Base-by-base conservation (phyloP, 2,329 filamentous ascomycete species). In the Penicillium sp. region DNA sequence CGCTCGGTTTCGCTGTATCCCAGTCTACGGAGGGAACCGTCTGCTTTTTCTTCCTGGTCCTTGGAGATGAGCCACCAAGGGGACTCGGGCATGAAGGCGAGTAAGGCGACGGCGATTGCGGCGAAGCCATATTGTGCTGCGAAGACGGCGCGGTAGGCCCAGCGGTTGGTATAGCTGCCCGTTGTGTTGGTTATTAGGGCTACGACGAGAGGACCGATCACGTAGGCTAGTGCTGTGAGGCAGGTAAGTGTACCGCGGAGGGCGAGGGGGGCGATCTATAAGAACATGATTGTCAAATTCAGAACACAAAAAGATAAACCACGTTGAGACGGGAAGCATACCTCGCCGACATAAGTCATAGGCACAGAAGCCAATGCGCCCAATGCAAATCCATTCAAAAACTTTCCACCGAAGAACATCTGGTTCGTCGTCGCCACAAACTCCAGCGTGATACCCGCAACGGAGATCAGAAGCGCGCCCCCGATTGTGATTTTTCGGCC, bases 81-180 rank as follows among this genome's bases (percentile, higher is more conserved):
- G 5, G 58, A 60, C 43, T 60, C 58, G 27, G 58, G 58, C 58
- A 60, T 60, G 27, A 60, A 60, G 4, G 35, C 13, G 19, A 60
- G 49, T 9, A 74, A 37, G 55, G 68, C 47, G 0, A 72, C 37
- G 3, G 71, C 72, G 5, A 77, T 64, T 8, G 54, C 70, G 4
- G 74, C 74, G 31, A 78, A 76, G 0, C 76, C 77, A 63, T 75
- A 79, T 24, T 79, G 76, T 0, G 76, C 72, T 16, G 66, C 70
- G 42, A 79, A 76, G 0, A 79, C 62, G 1, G 76, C 68, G 24
- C 76, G 73, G 65, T 78, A 79, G 1, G 78, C 73, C 78, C 77
- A 79, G 21, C 74, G 66, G 14, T 60, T 72, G 0, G 70, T 65
- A 65, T 73, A 74, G 9, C 69, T 64, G 2, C 76, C 71, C 1